Evolutionary conservation across 306 rosid genomes (phyloP).

Genomic region (Quercus mongolica): DNA sequence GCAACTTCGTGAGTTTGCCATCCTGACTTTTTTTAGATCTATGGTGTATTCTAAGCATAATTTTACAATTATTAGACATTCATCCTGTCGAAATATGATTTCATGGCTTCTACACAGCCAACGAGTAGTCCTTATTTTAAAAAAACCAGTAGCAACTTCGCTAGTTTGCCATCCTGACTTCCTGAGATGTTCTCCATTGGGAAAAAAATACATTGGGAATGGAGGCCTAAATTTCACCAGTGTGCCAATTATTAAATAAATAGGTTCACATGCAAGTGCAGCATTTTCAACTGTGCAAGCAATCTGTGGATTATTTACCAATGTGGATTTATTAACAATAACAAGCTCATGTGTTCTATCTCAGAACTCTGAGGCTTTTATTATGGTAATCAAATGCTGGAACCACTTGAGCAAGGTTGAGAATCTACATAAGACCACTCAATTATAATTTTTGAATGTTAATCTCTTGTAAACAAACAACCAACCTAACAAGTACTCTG

Average conservation of each 20-base stretch:
- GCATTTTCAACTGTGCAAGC: background rate
- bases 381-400: no score
- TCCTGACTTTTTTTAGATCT: background rate
- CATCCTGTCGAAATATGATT: background rate
- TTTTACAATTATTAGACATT: no score
- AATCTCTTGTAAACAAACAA: background rate
- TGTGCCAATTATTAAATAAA: background rate
- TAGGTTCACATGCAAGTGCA: background rate
- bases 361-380: background rate
- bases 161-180: background rate
- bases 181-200: background rate
- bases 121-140: background rate
- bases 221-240: background rate
- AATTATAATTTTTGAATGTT: background rate
- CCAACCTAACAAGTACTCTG: background rate
- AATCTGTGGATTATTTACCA: background rate
- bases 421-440: background rate
- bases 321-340: background rate
- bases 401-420: no score
- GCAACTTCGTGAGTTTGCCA: background rate
- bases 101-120: background rate
- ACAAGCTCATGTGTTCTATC: background rate
- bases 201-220: background rate
- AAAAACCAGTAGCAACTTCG: background rate
- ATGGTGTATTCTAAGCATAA: no score